Base-by-base conservation (phyloP, 805 yeast species). In the Cephaloascus albidus region DNA sequence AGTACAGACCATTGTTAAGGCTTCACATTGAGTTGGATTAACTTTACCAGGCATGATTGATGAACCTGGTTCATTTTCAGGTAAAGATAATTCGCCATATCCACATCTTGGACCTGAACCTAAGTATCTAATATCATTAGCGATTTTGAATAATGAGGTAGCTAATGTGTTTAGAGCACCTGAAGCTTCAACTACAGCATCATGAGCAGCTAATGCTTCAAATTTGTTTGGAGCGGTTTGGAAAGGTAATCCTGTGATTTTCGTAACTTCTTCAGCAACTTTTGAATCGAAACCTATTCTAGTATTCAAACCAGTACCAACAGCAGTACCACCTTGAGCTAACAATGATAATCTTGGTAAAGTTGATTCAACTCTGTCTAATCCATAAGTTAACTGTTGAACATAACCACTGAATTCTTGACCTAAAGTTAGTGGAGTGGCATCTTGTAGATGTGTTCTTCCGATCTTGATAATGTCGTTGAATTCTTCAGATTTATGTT, bases 11-110 rank as follows among this genome's bases (percentile, higher is more conserved):
- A 61, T 61, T 35, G 67, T 61, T 57, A 61, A 48, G 17, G 67
- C 67, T 48, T 61, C 67, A 48, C 59, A 55, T 47, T 61, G 67
- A 26, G 67, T 61, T 20, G 67, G 67, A 52, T 61, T 61, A 41
- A 61, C 67, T 50, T 61, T 61, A 31, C 67, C 67, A 5, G 67
- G 67, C 67, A 61, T 61, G 43, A 61, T 61, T n/a, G 63, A 58
- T 41, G 65, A 61, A 37, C 67, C 67, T 8, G 67, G 67, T 43
- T 61, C 67, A 44, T 60, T 60, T 44, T 60, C 65, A 14, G 67
- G 67, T 44, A 61, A 54, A 16, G 60, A 46, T 47, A 61, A 57
- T 47, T 61, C 67, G 6, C 67, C 67, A 49, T 61, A 61, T 16
- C 67, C 67, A 46, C 67, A 61, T 50, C 67, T 52, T 26, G 67